Base-by-base conservation (phyloP, 2,329 filamentous ascomycete species). In the Claviceps purpurea region DNA sequence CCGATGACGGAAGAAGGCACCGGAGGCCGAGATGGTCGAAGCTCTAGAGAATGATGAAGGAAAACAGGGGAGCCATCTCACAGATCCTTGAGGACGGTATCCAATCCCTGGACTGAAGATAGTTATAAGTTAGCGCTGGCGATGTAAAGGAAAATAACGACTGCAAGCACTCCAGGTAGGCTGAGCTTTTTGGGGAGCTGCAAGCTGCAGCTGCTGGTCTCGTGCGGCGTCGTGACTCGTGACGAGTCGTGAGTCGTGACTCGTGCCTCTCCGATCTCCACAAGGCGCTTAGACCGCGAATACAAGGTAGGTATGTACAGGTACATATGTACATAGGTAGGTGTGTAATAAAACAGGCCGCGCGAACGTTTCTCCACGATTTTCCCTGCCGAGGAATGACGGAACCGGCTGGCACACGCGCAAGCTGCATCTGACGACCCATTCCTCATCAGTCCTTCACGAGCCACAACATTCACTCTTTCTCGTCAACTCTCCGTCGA, bases 41-140 rank as follows among this genome's bases (percentile, higher is more conserved):
- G 39, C 26, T 34, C 46, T 48, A 53, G 45, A 49, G 43, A 50
- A 48, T 38, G 43, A 47, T 39, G 37, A 11, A 14, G 3, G 34
- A 49, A 30, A 46, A 46, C n/a, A 39, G 52, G 37, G 43, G 37
- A 46, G 53, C 53, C 53, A 55, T 55, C 43, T 52, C 53, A 52
- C 20, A 47, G 6, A 18, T 11, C 1, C 16, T 47, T 42, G 34
- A 42, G 14, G 24, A 47, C 18, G 38, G 26, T 51, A 26, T 18
- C 45, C 34, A 50, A 40, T 14, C 26, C 37, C 11, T 34, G 37
- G 14, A 39, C 38, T 22, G 49, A 39, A 40, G 34, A 34, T 34
- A n/a, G 20, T 20, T 20, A 20, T 20, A 20, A 3, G 22, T 16
- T 18, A 4, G 3, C 26, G 42, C n/a, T 37, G 22, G 10, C 43